These are phyloP conservation scores for Meredithiella fracta DNA, from an alignment of 2,329 filamentous ascomycete species.

Conservation along the genomic window DNA sequence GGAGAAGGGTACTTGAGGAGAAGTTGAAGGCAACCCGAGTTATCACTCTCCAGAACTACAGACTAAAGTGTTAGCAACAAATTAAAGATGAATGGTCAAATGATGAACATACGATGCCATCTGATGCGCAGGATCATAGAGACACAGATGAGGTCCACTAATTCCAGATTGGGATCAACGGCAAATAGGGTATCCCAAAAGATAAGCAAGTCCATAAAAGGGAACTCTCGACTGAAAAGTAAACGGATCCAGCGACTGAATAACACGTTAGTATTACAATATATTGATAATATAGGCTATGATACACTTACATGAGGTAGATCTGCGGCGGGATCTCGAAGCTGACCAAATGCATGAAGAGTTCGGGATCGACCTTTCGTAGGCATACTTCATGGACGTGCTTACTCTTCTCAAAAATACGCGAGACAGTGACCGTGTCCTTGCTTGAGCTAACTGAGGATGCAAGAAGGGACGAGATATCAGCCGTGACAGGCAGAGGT, in stretches of 20 bases:
- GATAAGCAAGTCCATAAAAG: conserved; percentile 65
- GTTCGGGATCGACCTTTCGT: conserved; percentile 62
- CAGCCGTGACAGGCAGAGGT: background rate
- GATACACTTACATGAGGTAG: conserved; percentile 56
- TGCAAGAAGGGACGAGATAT: background rate
- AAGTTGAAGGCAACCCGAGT: conserved; percentile 66
- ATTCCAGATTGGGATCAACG: conserved; percentile 59
- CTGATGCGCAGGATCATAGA: conserved; percentile 85
- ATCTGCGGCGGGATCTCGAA: conserved; percentile 93
- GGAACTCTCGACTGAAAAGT: conserved; percentile 83
- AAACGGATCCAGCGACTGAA: conserved; percentile 78
- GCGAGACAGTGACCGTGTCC: conserved; percentile 18
- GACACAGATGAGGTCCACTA: conserved; percentile 83
- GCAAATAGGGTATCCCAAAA: conserved; percentile 90
- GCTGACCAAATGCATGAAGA: conserved; percentile 61
- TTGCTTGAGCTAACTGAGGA: background rate
- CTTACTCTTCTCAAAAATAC: conserved; percentile 72
- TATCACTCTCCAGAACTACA: conserved; percentile 69
- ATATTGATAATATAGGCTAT: background rate
- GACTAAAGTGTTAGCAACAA: conserved; percentile 18
- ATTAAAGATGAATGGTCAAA: background rate
- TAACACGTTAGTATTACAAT: background rate
- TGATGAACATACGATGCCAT: conserved; percentile 54
- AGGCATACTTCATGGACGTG: conserved; percentile 75
- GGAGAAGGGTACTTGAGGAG: conserved; percentile 70